Percentiles rank a stretch among this genome's conserved stretches.
These are phyloP conservation scores for Alternaria sp. DNA, from an alignment of 2,329 filamentous ascomycete genomes.

Conservation along the genomic window DNA sequence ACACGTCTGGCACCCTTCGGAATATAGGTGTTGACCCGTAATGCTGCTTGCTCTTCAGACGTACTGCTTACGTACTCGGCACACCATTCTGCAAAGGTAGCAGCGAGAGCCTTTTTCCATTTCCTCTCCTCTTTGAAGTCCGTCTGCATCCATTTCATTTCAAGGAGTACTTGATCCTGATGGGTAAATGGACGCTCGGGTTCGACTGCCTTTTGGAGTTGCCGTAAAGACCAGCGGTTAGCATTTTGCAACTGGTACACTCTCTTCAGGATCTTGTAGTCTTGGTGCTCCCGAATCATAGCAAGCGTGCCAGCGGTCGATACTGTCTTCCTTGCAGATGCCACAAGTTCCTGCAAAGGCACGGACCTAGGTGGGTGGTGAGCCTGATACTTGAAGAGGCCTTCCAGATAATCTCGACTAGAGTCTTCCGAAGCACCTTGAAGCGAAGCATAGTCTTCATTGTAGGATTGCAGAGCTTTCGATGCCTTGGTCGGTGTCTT, in stretches of 20 bases:
- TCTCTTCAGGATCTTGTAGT: slow-evolving; percentile 83
- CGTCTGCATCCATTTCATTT: slow-evolving; percentile 98
- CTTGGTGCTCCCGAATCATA: slow-evolving; percentile 84
- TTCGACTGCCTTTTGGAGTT: slow-evolving; percentile 85
- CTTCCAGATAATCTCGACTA: slow-evolving; percentile 68
- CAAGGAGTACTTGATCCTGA: slow-evolving; percentile 84
- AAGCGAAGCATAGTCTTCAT: slow-evolving; percentile 54
- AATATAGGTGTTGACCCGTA: slow-evolving; percentile 72
- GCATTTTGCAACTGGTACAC: slow-evolving; percentile 92
- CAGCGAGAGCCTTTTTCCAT: slow-evolving; percentile 86
- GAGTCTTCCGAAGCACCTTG: slow-evolving; percentile 59
- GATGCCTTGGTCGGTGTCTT: slow-evolving; percentile 51
- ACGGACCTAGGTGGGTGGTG: slow-evolving; percentile 64
- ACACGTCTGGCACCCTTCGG: slow-evolving; percentile 24
- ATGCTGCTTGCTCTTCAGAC: slow-evolving; percentile 67
- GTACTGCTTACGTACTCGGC: slow-evolving; percentile 79
- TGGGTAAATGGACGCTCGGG: slow-evolving; percentile 80
- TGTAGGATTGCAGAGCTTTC: slow-evolving; percentile 45
- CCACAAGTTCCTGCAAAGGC: slow-evolving; percentile 74
- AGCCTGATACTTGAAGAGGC: slow-evolving; percentile 66
- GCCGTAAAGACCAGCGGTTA: slow-evolving; percentile 91
- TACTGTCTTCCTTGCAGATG: slow-evolving; percentile 87
- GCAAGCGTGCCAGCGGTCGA: slow-evolving; percentile 86
- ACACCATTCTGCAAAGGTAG: slow-evolving; percentile 82
- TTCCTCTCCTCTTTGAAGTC: slow-evolving; percentile 95